Base-by-base conservation (phyloP, 1,284 basidiomycete species). In the Trichosporon coremiiforme region DNA sequence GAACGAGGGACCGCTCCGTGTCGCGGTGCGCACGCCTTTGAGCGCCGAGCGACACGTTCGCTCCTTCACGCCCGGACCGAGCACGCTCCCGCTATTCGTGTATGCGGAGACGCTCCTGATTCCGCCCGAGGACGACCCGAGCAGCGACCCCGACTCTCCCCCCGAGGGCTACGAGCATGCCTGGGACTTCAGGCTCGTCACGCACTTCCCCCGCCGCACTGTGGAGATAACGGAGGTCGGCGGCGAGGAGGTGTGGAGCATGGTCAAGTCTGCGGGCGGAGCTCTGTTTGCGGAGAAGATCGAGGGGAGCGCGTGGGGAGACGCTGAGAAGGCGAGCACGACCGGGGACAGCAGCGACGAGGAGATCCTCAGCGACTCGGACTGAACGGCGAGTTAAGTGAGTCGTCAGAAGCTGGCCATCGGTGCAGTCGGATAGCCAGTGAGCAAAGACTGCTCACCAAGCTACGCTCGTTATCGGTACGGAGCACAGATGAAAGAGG, bases 51-150 rank as follows among this genome's bases (percentile, higher is more conserved):
- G 80, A 41, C 73, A 80, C 71, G 69, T 79, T 3, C 68, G 78
- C 53, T 69, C 75, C 8, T 82, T 82, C 68, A 65, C 68, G 5
- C 74, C 77, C 0, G 65, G 67, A 2, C 20, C 67, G 1, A 77
- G 76, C 2, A 82, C 81, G 2, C 47, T 76, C 9, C 66, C 72
- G 0, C 73, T 84, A 8, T 83, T 80, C 72, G 71, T 82, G n/a
- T 83, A 74, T 69, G 79, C 80, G 31, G 81, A 83, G 66, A 83
- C 82, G 7, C 75, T 81, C 5, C 73, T 83, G 12, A 78, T 82
- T 22, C 75, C 78, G 17, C 62, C 71, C 0, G 35, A 67, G 2
- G 73, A 79, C 20, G 17, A 35, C 1, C 72, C 75, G 0, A 73
- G 67, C 6, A 20, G 68, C 0, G 79, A 80, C 71, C 78, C 80